These are phyloP conservation scores for Colletotrichum shisoi DNA, from an alignment of 2,329 filamentous ascomycete species.

Conservation along the genomic window DNA sequence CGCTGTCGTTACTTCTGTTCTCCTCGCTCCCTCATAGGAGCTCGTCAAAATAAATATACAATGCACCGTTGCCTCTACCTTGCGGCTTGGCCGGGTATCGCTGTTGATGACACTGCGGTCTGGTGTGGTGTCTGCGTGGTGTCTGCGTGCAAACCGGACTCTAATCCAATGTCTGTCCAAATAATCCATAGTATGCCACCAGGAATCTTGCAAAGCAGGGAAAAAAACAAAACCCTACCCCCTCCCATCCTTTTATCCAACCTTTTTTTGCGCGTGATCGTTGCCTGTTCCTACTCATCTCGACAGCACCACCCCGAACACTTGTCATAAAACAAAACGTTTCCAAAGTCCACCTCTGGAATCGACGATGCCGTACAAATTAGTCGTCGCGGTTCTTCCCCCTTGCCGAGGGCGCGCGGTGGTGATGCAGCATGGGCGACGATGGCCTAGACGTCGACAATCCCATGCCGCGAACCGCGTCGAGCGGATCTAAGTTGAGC, in stretches of 20 bases:
- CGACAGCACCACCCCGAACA: not conserved
- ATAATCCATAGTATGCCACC: slow-evolving; percentile 16
- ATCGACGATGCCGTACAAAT: slow-evolving; percentile 4
- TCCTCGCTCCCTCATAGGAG: not conserved
- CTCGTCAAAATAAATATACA: slow-evolving; percentile 24
- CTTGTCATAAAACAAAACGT: not conserved
- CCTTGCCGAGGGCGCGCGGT: slow-evolving; percentile 36
- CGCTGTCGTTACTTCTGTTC: not conserved
- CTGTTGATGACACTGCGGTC: slow-evolving; percentile 38
- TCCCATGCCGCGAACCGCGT: slow-evolving; percentile 50
- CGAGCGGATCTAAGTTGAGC: slow-evolving; percentile 53
- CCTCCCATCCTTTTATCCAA: slow-evolving; percentile 34
- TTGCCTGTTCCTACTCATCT: slow-evolving; percentile 2
- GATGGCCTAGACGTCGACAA: slow-evolving; percentile 58
- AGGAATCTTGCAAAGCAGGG: slow-evolving; percentile 13
- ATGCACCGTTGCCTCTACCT: slow-evolving; percentile 30
- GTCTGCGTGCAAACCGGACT: slow-evolving; percentile 29
- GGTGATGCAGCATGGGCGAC: slow-evolving; percentile 53
- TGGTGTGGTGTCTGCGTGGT: slow-evolving; percentile 13
- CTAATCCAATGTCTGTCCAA: slow-evolving; percentile 35
- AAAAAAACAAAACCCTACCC: slow-evolving; percentile 5
- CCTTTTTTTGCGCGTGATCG: slow-evolving; percentile 16
- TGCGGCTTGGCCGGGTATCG: slow-evolving; percentile 34
- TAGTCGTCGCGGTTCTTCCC: slow-evolving; percentile 39
- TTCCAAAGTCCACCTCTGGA: not conserved